Evolutionary conservation across 208 protist species (phyloP).

Genomic region (Jaenimonas drosophilae): DNA sequence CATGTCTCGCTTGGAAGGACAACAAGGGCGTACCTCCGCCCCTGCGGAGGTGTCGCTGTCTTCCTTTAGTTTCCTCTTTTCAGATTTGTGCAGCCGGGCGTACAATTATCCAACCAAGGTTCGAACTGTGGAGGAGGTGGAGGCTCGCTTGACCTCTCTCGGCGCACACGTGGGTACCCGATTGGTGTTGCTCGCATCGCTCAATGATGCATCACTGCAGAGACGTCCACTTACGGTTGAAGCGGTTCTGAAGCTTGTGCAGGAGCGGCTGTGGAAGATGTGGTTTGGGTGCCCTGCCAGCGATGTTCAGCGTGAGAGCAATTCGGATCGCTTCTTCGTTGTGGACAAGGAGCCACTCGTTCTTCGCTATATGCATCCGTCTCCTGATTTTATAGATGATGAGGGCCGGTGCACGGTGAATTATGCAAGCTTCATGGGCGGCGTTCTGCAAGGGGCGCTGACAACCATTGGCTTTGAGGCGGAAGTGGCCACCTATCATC

Average conservation of each 20-base stretch:
- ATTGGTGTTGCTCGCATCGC: conserved; percentile 53
- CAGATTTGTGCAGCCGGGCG: conserved; percentile 68
- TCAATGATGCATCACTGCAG: conserved; percentile 40
- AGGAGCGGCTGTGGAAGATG: conserved; percentile 61
- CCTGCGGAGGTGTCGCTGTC: conserved; percentile 65
- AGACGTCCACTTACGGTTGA: conserved; percentile 57
- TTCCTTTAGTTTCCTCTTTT: conserved; percentile 80
- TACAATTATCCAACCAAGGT: conserved; percentile 69
- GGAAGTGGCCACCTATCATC: conserved; percentile 77
- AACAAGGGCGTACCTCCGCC: no score
- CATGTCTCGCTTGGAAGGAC: no score
- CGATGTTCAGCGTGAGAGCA: conserved; percentile 74
- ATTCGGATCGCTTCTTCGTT: conserved; percentile 74
- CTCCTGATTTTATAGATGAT: conserved; percentile 65
- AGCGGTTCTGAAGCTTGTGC: conserved; percentile 44
- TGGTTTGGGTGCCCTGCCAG: conserved; percentile 74
- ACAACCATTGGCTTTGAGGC: conserved; percentile 64
- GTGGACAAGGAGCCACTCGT: conserved; percentile 73
- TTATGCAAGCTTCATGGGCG: conserved; percentile 79
- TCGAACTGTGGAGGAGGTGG: conserved; percentile 65
- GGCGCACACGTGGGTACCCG: conserved; percentile 56
- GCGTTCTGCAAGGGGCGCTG: conserved; percentile 69
- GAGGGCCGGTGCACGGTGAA: conserved; percentile 74
- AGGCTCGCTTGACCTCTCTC: conserved; percentile 56
- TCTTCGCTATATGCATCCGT: conserved; percentile 48